These are phyloP conservation scores for Volvox reticuliferus DNA, from an alignment of 139 green algal species.

Conservation along the genomic window DNA sequence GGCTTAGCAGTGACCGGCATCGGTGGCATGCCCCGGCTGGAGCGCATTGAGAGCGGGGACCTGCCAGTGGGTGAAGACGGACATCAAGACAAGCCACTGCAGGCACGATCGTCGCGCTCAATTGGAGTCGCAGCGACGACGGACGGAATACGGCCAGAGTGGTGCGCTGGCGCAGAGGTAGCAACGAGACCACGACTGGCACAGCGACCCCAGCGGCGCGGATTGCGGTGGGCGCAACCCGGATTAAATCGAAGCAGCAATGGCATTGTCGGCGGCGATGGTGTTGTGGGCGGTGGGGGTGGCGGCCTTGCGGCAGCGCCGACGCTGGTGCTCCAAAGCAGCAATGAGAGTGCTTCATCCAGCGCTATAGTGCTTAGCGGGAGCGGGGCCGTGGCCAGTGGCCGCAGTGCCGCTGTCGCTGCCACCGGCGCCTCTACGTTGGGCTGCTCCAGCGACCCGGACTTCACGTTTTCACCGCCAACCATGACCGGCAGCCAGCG, in stretches of 20 bases:
- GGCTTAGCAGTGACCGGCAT: not conserved
- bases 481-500: not conserved
- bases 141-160: not conserved
- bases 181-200: not conserved
- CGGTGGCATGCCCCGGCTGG: not conserved
- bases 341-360: not conserved
- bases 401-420: not conserved
- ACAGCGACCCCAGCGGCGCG: too few relatives aligned
- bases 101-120: not conserved
- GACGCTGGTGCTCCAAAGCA: not conserved
- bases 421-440: not conserved
- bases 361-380: not conserved
- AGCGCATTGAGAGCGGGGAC: slow-evolving; percentile 46
- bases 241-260: not conserved
- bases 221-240: not conserved
- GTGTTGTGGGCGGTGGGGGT: not conserved
- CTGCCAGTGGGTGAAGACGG: not conserved
- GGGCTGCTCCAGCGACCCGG: not conserved
- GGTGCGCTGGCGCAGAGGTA: not conserved
- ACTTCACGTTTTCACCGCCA: slow-evolving; percentile 23
- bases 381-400: not conserved
- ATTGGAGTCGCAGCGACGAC: not conserved
- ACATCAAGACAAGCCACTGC: not conserved
- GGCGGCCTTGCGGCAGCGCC: not conserved
- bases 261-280: not conserved